Conservation (phyloP, 1,284 basidiomycete species). For the Cryptococcus sp. region DNA sequence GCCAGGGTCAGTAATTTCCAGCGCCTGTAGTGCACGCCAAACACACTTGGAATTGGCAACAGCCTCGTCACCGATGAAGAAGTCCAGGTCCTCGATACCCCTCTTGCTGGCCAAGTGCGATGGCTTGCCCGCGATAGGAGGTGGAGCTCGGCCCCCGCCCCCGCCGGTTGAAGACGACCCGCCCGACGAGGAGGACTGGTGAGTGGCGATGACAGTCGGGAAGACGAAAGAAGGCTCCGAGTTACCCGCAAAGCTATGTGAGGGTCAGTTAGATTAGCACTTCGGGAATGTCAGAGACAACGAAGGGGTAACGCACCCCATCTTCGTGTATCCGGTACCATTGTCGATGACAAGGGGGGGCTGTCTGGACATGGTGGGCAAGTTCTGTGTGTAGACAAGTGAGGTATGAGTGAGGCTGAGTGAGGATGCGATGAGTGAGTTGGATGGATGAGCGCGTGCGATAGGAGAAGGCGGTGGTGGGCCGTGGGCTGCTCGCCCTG, state of each 20-base stretch:
- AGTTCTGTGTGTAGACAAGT: neutral
- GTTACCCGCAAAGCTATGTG: slow-evolving; percentile 87
- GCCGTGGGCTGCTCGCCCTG: too few relatives aligned
- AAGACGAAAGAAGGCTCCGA: slow-evolving; percentile 98
- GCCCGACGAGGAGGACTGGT: slow-evolving; percentile 50
- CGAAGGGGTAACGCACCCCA: slow-evolving; percentile 64
- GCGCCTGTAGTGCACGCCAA: too few relatives aligned
- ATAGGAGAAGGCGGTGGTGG: too few relatives aligned
- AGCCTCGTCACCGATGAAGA: slow-evolving; percentile 98
- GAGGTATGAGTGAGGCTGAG: neutral
- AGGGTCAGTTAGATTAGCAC: neutral
- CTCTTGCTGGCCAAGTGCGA: slow-evolving; percentile 92
- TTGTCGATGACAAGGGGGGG: slow-evolving; percentile 95
- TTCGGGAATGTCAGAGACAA: neutral
- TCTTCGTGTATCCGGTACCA: slow-evolving; percentile 96
- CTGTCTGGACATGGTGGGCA: slow-evolving; percentile 65
- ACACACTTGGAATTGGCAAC: slow-evolving; percentile 78
- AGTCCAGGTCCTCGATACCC: slow-evolving; percentile 98
- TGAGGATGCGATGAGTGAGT: too few relatives aligned
- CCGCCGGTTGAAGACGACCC: slow-evolving; percentile 55
- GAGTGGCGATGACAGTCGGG: slow-evolving; percentile 91
- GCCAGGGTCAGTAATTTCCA: neutral
- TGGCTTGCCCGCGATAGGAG: slow-evolving; percentile 65
- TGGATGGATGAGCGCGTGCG: too few relatives aligned
- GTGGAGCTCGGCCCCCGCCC: slow-evolving; percentile 50